Conservation (phyloP, 179 eudicot species). For the Beta corolliflora region DNA sequence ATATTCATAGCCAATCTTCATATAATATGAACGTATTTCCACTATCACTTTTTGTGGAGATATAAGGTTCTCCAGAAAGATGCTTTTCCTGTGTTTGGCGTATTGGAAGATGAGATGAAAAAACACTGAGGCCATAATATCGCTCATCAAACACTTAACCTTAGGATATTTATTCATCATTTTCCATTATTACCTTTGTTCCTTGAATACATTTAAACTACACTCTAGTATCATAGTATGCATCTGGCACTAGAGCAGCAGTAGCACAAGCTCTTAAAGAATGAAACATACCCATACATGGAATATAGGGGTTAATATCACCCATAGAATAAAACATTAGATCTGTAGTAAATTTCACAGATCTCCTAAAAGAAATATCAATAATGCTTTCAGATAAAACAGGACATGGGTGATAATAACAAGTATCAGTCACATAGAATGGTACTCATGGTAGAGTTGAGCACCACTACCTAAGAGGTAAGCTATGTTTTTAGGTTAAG, state of each 20-base stretch:
- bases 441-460: neutral
- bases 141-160: neutral
- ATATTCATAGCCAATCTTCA: slow-evolving; percentile 18
- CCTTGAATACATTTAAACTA: neutral
- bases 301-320: neutral
- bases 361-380: neutral
- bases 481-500: neutral
- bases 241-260: neutral
- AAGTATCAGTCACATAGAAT: neutral
- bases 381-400: neutral
- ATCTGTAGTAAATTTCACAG: neutral
- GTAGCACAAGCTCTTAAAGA: neutral
- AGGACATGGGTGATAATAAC: neutral
- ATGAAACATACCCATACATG: neutral
- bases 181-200: neutral
- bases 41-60: slow-evolving; percentile 10
- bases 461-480: neutral
- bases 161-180: neutral
- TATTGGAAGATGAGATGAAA: slow-evolving; percentile 4
- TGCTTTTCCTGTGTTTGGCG: neutral
- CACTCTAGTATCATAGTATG: neutral
- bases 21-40: slow-evolving; percentile 11
- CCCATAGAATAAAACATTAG: neutral
- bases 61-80: slow-evolving; percentile 3
- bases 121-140: neutral